phyloP scores from a whole-genome alignment of 2,329 filamentous ascomycete genomes.

The Samsoniella hepiali region DNA sequence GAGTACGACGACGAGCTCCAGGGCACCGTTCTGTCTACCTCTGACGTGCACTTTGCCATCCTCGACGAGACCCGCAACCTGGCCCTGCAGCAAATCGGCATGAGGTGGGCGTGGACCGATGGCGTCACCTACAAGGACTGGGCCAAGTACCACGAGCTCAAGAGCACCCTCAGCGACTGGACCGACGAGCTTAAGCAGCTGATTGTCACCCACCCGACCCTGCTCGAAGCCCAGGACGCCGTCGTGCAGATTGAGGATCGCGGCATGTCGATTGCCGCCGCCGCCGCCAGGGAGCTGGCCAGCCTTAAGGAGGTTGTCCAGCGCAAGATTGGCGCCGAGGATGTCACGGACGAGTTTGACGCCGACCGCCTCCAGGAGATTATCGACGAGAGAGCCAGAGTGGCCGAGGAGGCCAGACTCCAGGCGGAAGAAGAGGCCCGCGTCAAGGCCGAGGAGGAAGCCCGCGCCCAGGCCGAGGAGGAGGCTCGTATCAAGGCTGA shows the following conservation, averaged over 20 bases:
- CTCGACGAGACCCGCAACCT: constrained; percentile 79
- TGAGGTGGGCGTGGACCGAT: constrained; percentile 94
- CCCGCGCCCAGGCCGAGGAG: constrained; percentile 25
- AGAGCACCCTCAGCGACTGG: constrained; percentile 80
- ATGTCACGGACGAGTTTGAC: constrained; percentile 76
- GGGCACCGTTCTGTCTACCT: constrained; percentile 64
- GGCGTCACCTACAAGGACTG: constrained; percentile 96
- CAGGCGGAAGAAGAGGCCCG: constrained; percentile 24
- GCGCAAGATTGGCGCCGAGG: constrained; percentile 76
- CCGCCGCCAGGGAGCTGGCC: constrained; percentile 74
- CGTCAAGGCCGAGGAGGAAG: constrained; percentile 23
- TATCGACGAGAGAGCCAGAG: constrained; percentile 22
- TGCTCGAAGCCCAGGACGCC: constrained; percentile 64
- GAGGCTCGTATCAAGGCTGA: constrained; percentile 21
- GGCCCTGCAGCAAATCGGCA: constrained; percentile 85
- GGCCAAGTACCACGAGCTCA: constrained; percentile 89
- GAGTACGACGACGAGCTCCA: constrained; percentile 68
- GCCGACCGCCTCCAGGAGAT: constrained; percentile 60
- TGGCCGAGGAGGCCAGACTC: constrained; percentile 33
- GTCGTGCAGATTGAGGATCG: constrained; percentile 69
- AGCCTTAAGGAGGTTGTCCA: constrained; percentile 78
- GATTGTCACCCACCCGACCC: constrained; percentile 68
- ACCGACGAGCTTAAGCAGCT: constrained; percentile 75
- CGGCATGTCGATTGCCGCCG: constrained; percentile 76
- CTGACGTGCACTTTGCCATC: constrained; percentile 78